phyloP scores from a whole-genome alignment of 306 rosid species.

The Quercus ilex region DNA sequence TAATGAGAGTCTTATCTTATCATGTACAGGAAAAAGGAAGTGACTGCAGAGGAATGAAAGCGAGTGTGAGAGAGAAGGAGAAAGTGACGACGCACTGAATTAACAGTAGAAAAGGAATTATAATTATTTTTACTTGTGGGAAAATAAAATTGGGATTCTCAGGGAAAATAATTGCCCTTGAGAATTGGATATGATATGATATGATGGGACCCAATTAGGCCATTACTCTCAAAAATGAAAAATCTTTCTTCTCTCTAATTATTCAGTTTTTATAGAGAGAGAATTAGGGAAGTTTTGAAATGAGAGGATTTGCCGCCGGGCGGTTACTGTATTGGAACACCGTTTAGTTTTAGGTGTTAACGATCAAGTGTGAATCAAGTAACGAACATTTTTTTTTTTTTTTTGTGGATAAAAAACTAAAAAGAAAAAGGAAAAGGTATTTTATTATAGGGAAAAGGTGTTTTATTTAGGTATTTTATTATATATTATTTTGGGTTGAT shows the following conservation, averaged over 20 bases:
- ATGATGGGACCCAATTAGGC: neutral
- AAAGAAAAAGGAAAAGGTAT: too few species aligned
- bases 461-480: too few species aligned
- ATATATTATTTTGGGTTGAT: too few species aligned
- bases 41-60: too few species aligned
- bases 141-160: too few species aligned
- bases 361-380: neutral
- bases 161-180: too few species aligned
- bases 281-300: neutral
- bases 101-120: neutral
- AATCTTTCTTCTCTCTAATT: neutral
- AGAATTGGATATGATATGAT: too few species aligned
- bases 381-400: neutral
- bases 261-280: neutral
- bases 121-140: too few species aligned
- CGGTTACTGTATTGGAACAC: slow-evolving; percentile 3
- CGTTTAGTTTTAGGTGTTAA: neutral
- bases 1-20: slow-evolving; percentile 26
- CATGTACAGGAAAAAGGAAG: neutral
- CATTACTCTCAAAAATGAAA: neutral
- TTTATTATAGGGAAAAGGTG: too few species aligned
- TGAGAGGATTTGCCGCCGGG: neutral
- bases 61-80: neutral
- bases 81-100: neutral
- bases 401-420: neutral